Evolutionary conservation across 257 asterid genomes (phyloP), one percentile per base, ranked within the genome.

Genomic region (Plectranthus barbatus): DNA sequence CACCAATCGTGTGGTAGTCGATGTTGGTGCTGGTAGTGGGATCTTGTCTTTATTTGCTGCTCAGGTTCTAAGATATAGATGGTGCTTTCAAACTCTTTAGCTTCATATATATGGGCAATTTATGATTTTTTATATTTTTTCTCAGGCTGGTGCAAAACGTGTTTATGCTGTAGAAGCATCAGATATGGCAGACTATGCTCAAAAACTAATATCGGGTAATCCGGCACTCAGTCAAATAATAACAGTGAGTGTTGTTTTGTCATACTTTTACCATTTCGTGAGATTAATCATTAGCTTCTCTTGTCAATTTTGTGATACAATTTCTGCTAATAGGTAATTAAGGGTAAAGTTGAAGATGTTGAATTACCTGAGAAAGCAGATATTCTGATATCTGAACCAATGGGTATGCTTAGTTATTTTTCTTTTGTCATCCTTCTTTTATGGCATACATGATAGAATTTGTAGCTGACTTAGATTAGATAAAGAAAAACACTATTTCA

Each of bases 11-110:
- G 77, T 93, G 49, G 97, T 93, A 55, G 99, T 93, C 74, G 99
- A 93, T 79, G 99, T 93, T 70, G 99, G 99, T 62, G 99, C 99
- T 80, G 99, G 99, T 62, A 93, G 96, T 81, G 99, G 99, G 80
- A 93, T 93, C 69, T 84, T 93, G 79, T 90, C 97, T 66, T 80
- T 93, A 68, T 93, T 93, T 80, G 99, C 99, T 69, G 99, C 99
- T 60, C 99, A 93, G 99, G 99, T 93, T 71, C 71, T 69, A 67
- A 59, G 48, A 31, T 55, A 37, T 6, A 45, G 46, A 13, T 62
- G 46, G 26, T 49, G 54, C 23, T 68, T 58, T 69, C 36, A 26
- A 55, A 46, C 53, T 49, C 56, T 52, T 56, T 68, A 58, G 78
- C 77, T 57, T 64, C 37, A 23, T 52, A 24, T 33, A 33, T 34